These are phyloP conservation scores for Ramaria rubella DNA, from an alignment of 768 basidiomycete genomes.

Conservation along the genomic window DNA sequence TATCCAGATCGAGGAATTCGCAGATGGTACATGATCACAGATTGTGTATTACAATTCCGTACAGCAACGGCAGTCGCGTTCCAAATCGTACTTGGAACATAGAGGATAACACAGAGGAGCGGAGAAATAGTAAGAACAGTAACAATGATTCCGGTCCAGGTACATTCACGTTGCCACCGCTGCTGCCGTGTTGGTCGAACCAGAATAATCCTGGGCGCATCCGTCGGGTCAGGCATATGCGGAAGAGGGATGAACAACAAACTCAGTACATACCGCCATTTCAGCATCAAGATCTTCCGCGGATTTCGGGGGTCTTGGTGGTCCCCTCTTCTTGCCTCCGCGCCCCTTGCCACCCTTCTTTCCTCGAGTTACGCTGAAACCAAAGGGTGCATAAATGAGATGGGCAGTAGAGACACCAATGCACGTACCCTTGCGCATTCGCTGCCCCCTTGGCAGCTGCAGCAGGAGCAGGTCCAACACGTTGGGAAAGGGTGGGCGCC, in stretches of 20 bases:
- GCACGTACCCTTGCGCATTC: slow-evolving; percentile 23
- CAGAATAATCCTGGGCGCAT: not conserved
- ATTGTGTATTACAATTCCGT: too few species aligned
- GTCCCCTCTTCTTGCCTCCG: slow-evolving; percentile 36
- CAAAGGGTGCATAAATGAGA: slow-evolving; percentile 3
- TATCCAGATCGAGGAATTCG: too few species aligned
- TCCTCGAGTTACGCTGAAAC: not conserved
- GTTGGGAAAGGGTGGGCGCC: slow-evolving; percentile 61
- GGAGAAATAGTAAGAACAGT: not conserved
- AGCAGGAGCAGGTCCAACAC: slow-evolving; percentile 71
- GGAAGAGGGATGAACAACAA: not conserved
- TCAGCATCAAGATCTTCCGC: slow-evolving; percentile 93
- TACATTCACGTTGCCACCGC: not conserved
- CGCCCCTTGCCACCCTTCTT: slow-evolving; percentile 40
- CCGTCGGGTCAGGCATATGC: not conserved
- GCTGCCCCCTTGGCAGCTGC: slow-evolving; percentile 30
- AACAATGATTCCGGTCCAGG: not conserved
- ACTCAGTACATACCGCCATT: slow-evolving; percentile 72
- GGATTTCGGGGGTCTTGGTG: slow-evolving; percentile 66
- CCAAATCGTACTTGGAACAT: not conserved
- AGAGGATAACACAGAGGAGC: not conserved
- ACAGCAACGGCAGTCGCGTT: too few species aligned
- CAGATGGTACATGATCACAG: too few species aligned
- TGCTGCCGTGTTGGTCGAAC: not conserved
- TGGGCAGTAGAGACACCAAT: slow-evolving; percentile 27